Evolutionary conservation across 257 asterid genomes (phyloP), one percentile per base, ranked within the genome.

Genomic region (Linderniella brevidens): DNA sequence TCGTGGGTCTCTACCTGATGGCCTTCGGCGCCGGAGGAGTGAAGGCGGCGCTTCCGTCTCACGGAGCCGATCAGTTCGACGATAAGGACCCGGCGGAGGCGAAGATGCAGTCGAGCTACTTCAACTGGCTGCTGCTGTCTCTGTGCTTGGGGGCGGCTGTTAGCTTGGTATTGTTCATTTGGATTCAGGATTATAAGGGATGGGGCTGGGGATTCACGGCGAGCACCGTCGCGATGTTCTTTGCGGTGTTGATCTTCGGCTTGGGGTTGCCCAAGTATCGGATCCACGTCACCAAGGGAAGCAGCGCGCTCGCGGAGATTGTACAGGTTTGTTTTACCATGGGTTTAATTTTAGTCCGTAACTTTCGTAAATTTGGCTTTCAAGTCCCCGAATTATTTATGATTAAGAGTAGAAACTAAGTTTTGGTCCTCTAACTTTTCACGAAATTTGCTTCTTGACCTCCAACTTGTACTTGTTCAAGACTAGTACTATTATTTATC

Each of bases 131-230:
- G 0, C 40, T 78, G 64, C 80, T 88, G 1, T 67, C 73, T 68
- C 55, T 73, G 6, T 75, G 68, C 0, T 46, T 39, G 11, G 98
- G 95, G 12, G 56, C 77, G 1, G 43, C 73, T 0, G 9, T 88
- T 8, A 95, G 98, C 0, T 80, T 74, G 3, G 80, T 93, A 0
- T 62, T 84, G n/a, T 50, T 88, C 1, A 95, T 84, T 9, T 81
- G 79, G 66, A 66, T 84, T 0, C 63, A 63, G 58, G 63, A 65
- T 63, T 66, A 69, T 29, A 66, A 74, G 0, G 62, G 65, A 12
- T 88, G 93, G 93, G 80, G 95, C 94, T 75, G 67, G 49, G 93
- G 93, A 9, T 88, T 84, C 37, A 81, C 84, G 35, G 72, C 77
- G 29, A 59, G 69, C 10, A 47, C 70, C 1, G 46, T 73, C 0